Evolutionary conservation across 257 asterid genomes (phyloP), one percentile per base, ranked within the genome.

Genomic region (Scutellaria baicalensis): DNA sequence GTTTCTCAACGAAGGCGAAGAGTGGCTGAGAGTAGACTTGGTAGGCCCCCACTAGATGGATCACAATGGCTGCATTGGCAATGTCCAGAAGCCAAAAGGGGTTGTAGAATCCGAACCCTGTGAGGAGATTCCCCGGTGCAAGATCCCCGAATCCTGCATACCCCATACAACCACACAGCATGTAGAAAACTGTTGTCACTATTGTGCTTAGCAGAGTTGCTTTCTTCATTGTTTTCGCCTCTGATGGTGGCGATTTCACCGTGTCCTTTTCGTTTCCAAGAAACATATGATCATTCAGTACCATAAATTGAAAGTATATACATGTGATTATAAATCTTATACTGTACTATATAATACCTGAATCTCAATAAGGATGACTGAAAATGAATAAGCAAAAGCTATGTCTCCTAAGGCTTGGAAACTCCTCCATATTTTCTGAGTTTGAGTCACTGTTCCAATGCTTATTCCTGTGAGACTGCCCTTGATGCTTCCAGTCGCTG

Each of bases 11-110:
- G 58, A 81, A 84, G 8, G 86, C 86, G 60, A 84, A 84, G 5
- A 84, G 80, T 0, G 86, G 86, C 58, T 84, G 89, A 82, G 86
- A 78, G 68, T 81, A 84, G 39, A 84, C 89, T 45, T 81, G 89
- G 68, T 81, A 84, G 0, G 89, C 89, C 3, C 89, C 89, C 0
- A 84, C 76, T 7, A 84, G 33, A 13, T 84, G 89, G 80, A 84
- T 59, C 0, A 84, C 89, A 3, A 81, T 84, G 63, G 89, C 86
- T 0, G 89, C 86, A 3, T 84, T 84, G 5, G 84, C 86, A 0
- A 81, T 76, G 75, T 84, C 89, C 14, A 84, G 84, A 9, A 84
- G 89, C 89, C 89, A 84, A 16, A 1, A 84, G 0, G 86, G 89
- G 81, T 81, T 81, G 83, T 84, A 81, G 83, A 81, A 84, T 11